Evolutionary conservation across 768 basidiomycete genomes (phyloP), one percentile per base, ranked within the genome.

Genomic region (Exsudoporus frostii): DNA sequence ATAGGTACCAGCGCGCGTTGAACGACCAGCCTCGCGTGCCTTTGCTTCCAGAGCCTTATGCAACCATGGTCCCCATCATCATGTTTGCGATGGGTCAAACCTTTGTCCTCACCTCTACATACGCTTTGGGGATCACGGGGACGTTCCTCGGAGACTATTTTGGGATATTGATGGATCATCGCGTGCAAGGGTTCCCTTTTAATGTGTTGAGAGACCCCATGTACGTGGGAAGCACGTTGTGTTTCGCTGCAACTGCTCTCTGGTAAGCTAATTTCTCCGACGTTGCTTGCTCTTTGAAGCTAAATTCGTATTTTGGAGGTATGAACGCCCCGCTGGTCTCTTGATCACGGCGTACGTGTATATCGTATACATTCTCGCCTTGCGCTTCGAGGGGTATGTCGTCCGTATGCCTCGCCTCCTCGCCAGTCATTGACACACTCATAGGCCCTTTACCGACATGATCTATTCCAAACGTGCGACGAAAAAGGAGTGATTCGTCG

Each of bases 171-270:
- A 93, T 88, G 92, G 85, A 92, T 63, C 78, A 86, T 55, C 78
- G 90, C 47, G 94, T 98, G n/a, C 88, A 93, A 64, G 88, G 90
- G 68, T 99, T 99, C 77, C 96, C 96, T 0, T 99, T 98, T 79
- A 96, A 96, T 67, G 80, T 97, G 43, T 77, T 95, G 38, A 78
- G 82, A 19, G 88, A 97, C 69, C 96, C 96, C 0, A 99, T 99
- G 96, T 98, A 99, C 66, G 89, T 93, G 42, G 96, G 96, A 8
- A 92, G 88, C 65, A 94, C 93, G 6, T 74, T 99, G 75, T 90
- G 86, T 67, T 98, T 98, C 73, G 72, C 82, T 34, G 95, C 85
- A 20, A 85, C 83, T 1, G 88, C 96, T 0, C 76, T 99, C 32
- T 96, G 92, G 93, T 93, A 54, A 62, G 86, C 68, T 7, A 22